Base-by-base conservation (phyloP, 2,329 filamentous ascomycete genomes). In the Trichoderma pleuroti region DNA sequence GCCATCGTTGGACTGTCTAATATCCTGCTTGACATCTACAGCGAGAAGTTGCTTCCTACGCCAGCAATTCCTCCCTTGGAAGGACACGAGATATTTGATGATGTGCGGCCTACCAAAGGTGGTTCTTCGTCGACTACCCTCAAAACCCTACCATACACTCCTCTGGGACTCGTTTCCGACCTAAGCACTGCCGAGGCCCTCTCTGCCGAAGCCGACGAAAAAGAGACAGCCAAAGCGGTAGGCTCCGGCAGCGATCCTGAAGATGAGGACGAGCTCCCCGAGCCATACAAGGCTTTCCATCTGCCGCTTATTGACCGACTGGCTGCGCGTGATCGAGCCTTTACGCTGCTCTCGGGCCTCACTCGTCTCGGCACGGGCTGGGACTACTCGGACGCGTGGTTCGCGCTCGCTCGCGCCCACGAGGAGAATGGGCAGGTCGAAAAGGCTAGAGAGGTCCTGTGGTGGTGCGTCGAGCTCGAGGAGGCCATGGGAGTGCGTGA, bases 401-500 rank as follows among this genome's bases (percentile, higher is more conserved):
- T 93, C 77, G 88, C 92, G 5, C 86, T 99, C 39, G 93, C 94
- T 0, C 86, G 93, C 73, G 94, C 93, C 11, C 93, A 98, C 77
- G 96, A 99, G 80, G 89, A 94, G 78, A 92, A 93, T 70, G 92
- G 92, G 0, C 93, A 97, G 82, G 81, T 89, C 2, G 92, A 96
- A 46, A 97, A 95, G 83, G 92, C 96, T 16, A 97, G 94, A 82
- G 92, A 96, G 75, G 93, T 94, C 59, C 86, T 98, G 8, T 98
- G 96, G 96, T 98, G 95, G 94, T 97, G 94, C 76, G 92, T 99
- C 14, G 94, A 98, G 81, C 85, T 99, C 34, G 96, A 98, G 79
- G 95, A 99, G 78, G 90, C 89, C 9, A 89, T 88, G 74, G 93
- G 91, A 0, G 87, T 97, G 61, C 88, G 96, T 70, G 87, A 88